Conservation (phyloP, 768 basidiomycete genomes). For the Daedaleopsis sinensis region DNA sequence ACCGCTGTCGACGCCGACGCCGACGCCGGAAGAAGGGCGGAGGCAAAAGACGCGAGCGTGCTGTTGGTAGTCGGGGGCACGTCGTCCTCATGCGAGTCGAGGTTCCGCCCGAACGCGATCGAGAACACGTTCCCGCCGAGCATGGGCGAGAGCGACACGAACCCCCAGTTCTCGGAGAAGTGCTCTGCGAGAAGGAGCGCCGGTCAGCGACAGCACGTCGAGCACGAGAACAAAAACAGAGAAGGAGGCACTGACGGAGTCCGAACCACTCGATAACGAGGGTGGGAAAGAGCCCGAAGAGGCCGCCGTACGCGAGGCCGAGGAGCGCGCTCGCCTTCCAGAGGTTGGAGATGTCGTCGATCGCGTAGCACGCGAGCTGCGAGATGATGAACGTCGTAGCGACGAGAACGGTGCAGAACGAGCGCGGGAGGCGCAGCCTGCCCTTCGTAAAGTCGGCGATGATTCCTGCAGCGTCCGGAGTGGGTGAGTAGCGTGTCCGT, state of each 20-base stretch:
- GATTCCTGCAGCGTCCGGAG: conserved; percentile 48
- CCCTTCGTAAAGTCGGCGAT: conserved; percentile 66
- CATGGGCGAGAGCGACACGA: conserved; percentile 70
- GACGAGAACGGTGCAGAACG: conserved; percentile 70
- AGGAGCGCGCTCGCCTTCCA: conserved; percentile 64
- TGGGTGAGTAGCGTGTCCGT: background rate
- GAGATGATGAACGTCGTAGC: conserved; percentile 70
- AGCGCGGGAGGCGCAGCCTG: conserved; percentile 60
- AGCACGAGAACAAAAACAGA: background rate
- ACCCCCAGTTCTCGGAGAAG: conserved; percentile 89
- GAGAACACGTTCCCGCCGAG: conserved; percentile 85
- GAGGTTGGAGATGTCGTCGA: conserved; percentile 60
- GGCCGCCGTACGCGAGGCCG: conserved; percentile 72
- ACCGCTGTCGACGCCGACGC: too few relatives aligned
- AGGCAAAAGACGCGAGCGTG: conserved; percentile 1
- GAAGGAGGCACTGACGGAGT: conserved; percentile 54
- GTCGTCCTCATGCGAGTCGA: conserved; percentile 65
- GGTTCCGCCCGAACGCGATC: conserved; percentile 77
- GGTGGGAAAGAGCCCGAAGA: conserved; percentile 76
- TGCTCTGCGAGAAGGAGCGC: conserved; percentile 46
- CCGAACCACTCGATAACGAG: conserved; percentile 90
- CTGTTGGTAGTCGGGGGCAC: conserved; percentile 2
- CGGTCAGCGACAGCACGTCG: background rate
- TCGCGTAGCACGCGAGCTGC: conserved; percentile 59
- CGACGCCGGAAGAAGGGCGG: background rate